Evolutionary conservation across 768 basidiomycete species (phyloP), one percentile per base, ranked within the genome.

Genomic region (Lactifluus pinguis): DNA sequence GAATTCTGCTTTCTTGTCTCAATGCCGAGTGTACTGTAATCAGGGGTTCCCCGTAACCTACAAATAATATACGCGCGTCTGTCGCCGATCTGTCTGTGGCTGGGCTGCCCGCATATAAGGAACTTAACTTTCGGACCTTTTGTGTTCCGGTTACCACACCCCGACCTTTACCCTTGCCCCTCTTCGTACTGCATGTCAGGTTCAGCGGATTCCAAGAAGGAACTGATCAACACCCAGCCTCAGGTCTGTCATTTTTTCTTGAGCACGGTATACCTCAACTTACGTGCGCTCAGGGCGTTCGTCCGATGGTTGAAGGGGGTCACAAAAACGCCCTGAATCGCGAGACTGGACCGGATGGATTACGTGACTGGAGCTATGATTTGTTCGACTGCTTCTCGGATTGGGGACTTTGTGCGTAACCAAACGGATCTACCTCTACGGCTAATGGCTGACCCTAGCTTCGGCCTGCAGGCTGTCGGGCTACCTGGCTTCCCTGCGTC

Each of bases 401-500:
- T 36, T 62, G 59, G 55, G 60, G 65, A 34, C 67, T 70, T n/a
- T 72, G 73, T 72, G 60, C 14, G 68, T 54, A 45, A 48, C 41
- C 13, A 11, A 13, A 1, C 15, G 0, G 38, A 32, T 17, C 25
- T 11, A 67, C 13, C 13, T 34, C 17, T 25, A 38, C 45, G 25
- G 15, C 15, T 25, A 7, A 49, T n/a, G 45, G 11, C 30, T 38
- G 8, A 50, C 49, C 49, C 49, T n/a, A 36, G 17, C 32, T 42
- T 19, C 29, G 11, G 25, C 21, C 19, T 38, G 11, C 32, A 79
- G 78, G 73, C 61, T 59, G 73, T 44, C 57, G 75, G 19, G 66
- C 77, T 1, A 75, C 69, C 41, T 79, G 68, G 67, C 75, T 71
- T 69, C 79, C 79, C 1, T 79, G 77, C 67, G 60, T 78, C 59